Percentiles rank a stretch among this genome's conserved stretches.
Evolutionary conservation across 305 asterid genomes (phyloP).

Genomic region (Coffea humblotiana): DNA sequence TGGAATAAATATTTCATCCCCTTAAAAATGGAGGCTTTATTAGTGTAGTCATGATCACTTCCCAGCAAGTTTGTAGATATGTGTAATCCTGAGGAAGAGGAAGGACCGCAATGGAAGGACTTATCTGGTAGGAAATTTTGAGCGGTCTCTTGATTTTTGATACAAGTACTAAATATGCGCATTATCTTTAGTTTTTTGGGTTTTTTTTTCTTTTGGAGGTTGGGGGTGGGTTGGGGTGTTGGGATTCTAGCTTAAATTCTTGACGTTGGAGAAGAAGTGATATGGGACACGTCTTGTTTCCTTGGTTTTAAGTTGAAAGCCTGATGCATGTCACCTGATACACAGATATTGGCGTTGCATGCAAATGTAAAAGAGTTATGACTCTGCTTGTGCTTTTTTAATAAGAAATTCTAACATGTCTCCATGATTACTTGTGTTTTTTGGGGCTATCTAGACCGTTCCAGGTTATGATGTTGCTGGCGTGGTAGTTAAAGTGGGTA

Average conservation of each 20-base stretch:
- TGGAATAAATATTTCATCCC: not conserved
- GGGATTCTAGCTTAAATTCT: not conserved
- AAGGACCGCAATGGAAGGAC: not conserved
- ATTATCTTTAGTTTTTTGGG: too few relatives aligned
- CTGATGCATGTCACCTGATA: not conserved
- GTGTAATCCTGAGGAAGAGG: not conserved
- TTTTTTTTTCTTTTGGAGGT: too few relatives aligned
- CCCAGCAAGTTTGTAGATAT: not conserved
- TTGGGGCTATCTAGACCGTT: slow-evolving; percentile 49
- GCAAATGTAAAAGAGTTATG: not conserved
- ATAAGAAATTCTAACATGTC: not conserved
- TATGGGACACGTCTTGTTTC: not conserved
- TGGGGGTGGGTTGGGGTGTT: not conserved
- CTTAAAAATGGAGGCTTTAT: not conserved
- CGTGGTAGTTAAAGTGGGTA: slow-evolving; percentile 76
- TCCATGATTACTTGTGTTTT: not conserved
- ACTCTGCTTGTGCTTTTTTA: not conserved
- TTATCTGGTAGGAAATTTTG: not conserved
- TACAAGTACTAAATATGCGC: too few relatives aligned
- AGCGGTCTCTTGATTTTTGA: not conserved
- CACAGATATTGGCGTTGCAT: not conserved
- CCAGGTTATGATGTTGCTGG: slow-evolving; percentile 98
- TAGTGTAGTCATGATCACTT: not conserved
- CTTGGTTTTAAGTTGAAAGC: not conserved
- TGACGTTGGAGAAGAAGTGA: not conserved